Base-by-base conservation (phyloP, 306 rosid species). In the Datisca glomerata region DNA sequence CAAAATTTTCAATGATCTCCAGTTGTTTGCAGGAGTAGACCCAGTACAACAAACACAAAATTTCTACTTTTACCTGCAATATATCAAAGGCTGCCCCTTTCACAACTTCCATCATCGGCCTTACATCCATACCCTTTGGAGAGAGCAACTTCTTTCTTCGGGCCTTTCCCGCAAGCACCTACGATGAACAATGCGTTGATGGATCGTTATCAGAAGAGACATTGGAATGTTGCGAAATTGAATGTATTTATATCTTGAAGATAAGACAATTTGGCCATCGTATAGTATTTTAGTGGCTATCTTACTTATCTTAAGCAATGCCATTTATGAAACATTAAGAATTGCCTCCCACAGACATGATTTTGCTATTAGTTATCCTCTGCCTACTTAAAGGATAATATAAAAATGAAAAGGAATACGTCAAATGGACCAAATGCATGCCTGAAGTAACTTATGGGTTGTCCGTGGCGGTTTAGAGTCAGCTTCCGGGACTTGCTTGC, bases 21-120 rank as follows among this genome's bases (percentile, higher is more conserved):
- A n/a, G n/a, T n/a, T n/a, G n/a, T n/a, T n/a, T n/a, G n/a, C n/a
- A n/a, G n/a, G n/a, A n/a, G n/a, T n/a, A n/a, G n/a, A n/a, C n/a
- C n/a, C n/a, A n/a, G n/a, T n/a, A n/a, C n/a, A n/a, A n/a, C n/a
- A 35, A 51, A 18, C 24, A 53, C 43, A 19, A 6, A 18, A 20
- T 32, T 31, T 16, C 53, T 6, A 32, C 18, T n/a, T 27, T 41
- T 35, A 89, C 95, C 91, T 89, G 95, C 48, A 89, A 48, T 65
- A 84, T 89, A 52, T 78, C 93, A 61, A 89, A 89, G 57, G 93
- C 84, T 44, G 98, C 91, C 60, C 93, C 93, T 73, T 89, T 89
- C 47, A 80, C 98, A 36, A 84, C 95, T 69, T 84, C 98, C 98
- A 89, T 89, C 98, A 89, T 84, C 4, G 93, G 95, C n/a, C 93